Evolutionary conservation across 2,329 filamentous ascomycete genomes (phyloP).

Genomic region (Orbilia quercus): DNA sequence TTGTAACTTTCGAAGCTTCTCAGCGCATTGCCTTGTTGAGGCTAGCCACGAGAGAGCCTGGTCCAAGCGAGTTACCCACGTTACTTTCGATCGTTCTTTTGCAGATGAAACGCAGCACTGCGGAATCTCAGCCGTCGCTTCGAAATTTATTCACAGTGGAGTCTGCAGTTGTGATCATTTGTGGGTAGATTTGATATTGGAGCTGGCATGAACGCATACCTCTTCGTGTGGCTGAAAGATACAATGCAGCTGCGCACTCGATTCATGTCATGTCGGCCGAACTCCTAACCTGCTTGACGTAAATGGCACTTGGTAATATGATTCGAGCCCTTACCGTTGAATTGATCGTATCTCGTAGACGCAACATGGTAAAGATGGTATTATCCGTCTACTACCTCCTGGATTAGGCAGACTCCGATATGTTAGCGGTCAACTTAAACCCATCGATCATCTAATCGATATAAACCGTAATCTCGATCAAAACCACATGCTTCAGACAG

Average conservation of each 20-base stretch:
- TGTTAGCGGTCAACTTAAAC: neutral
- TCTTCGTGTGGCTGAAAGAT: neutral
- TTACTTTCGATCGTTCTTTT: neutral
- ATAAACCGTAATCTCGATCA: slow-evolving; percentile 16
- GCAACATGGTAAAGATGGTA: slow-evolving; percentile 5
- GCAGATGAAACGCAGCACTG: slow-evolving; percentile 10
- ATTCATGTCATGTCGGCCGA: neutral
- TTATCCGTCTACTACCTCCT: slow-evolving; percentile 10
- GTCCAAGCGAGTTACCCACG: neutral
- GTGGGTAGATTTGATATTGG: neutral
- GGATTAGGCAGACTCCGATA: slow-evolving; percentile 5
- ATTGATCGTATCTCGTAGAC: slow-evolving; percentile 7
- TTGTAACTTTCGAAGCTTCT: slow-evolving; percentile 30
- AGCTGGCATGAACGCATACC: neutral
- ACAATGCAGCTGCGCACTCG: neutral
- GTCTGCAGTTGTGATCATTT: neutral
- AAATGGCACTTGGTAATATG: neutral
- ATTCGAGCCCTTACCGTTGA: neutral
- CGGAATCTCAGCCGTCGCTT: slow-evolving; percentile 9
- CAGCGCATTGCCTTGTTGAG: slow-evolving; percentile 23
- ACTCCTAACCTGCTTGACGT: neutral
- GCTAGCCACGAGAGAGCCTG: slow-evolving; percentile 10
- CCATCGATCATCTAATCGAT: slow-evolving; percentile 6
- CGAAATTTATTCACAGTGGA: no score
- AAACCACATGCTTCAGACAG: slow-evolving; percentile 32